phyloP scores from a whole-genome alignment of 1,284 basidiomycete genomes.

The Boletus smithii region DNA sequence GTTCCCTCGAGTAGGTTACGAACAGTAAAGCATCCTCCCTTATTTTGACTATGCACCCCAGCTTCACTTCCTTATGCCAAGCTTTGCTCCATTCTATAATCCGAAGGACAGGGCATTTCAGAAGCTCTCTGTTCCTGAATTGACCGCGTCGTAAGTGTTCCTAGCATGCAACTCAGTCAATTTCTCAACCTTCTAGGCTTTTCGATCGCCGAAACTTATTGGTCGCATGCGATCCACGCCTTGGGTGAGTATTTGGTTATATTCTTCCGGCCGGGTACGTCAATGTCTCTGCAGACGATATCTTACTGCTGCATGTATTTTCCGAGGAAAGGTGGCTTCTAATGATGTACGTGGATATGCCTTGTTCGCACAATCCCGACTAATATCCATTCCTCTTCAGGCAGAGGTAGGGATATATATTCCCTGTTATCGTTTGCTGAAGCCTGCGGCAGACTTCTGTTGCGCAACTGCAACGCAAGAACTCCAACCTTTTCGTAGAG shows the following conservation, averaged over 20 bases:
- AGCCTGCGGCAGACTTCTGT: constrained; percentile 40
- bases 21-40: not conserved
- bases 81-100: constrained; percentile 80
- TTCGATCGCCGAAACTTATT: constrained; percentile 80
- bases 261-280: not conserved
- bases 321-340: constrained; percentile 79
- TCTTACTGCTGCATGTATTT: constrained; percentile 84
- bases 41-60: constrained; percentile 25
- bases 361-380: not conserved
- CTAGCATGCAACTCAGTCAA: not conserved
- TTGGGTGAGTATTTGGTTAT: constrained; percentile 49
- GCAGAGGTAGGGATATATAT: constrained; percentile 28
- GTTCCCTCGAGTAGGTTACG: constrained; percentile 73
- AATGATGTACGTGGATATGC: constrained; percentile 60
- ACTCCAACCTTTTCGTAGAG: constrained; percentile 77
- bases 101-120: constrained; percentile 62
- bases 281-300: constrained; percentile 54
- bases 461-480: constrained; percentile 62
- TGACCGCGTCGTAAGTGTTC: constrained; percentile 58
- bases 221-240: constrained; percentile 82
- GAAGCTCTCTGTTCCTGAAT: constrained; percentile 59
- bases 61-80: constrained; percentile 90
- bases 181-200: constrained; percentile 43
- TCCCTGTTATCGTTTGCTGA: not conserved
- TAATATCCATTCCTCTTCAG: constrained; percentile 30